These are phyloP conservation scores for Neophaeococcomyces aloes DNA, from an alignment of 2,329 filamentous ascomycete species.

Conservation along the genomic window DNA sequence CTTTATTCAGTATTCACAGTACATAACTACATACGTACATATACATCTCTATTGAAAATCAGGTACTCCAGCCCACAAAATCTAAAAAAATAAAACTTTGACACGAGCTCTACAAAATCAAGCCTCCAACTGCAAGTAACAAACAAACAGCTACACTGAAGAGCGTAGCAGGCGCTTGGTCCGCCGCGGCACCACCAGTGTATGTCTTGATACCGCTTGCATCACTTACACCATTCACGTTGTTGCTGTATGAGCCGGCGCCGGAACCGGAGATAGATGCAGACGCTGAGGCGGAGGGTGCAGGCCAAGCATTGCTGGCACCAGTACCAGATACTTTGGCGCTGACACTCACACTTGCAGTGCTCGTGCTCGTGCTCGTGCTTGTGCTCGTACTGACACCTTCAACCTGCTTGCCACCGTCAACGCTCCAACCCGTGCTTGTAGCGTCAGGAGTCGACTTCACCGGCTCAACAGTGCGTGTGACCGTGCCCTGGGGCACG, in stretches of 20 bases:
- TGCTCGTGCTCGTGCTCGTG: too few species aligned
- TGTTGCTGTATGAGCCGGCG: too few species aligned
- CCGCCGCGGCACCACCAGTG: constrained; percentile 15
- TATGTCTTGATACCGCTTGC: constrained; percentile 10
- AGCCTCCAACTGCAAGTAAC: constrained; percentile 13
- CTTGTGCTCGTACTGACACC: neutral
- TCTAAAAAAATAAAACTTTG: neutral
- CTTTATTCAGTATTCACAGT: too few species aligned
- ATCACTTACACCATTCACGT: neutral
- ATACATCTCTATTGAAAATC: too few species aligned
- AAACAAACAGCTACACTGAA: constrained; percentile 16
- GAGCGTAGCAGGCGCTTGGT: constrained; percentile 12
- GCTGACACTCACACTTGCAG: too few species aligned
- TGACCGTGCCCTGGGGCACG: constrained; percentile 6
- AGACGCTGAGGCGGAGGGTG: constrained; percentile 1
- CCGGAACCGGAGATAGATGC: neutral
- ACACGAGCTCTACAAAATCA: constrained; percentile 14
- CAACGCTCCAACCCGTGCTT: too few species aligned
- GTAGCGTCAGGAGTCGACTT: constrained; percentile 1
- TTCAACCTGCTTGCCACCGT: neutral
- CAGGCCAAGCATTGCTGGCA: constrained; percentile 4
- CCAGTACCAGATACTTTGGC: too few species aligned
- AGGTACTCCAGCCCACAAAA: too few species aligned
- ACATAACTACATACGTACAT: too few species aligned
- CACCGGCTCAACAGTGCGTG: constrained; percentile 6